Conservation (phyloP, 495 filamentous ascomycete genomes). For the Penicillium silybi region DNA sequence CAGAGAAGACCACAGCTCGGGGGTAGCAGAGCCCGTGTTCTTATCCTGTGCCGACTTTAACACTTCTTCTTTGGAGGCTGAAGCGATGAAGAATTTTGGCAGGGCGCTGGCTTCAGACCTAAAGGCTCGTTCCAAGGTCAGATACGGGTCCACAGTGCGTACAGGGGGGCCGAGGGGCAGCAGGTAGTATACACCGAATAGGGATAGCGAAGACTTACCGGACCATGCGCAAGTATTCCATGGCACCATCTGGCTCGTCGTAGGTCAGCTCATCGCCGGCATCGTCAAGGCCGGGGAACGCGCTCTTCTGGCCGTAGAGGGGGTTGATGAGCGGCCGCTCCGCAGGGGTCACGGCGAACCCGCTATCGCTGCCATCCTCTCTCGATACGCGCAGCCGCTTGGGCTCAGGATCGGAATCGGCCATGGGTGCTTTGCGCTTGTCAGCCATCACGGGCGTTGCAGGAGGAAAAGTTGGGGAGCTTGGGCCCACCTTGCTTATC, state of each 20-base stretch:
- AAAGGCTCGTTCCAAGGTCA: constrained; percentile 13
- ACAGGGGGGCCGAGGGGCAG: constrained; percentile 21
- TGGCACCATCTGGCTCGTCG: constrained; percentile 54
- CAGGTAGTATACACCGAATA: constrained; percentile 9
- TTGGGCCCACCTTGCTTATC: constrained; percentile 1
- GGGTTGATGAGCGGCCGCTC: constrained; percentile 54
- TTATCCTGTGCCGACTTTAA: neutral
- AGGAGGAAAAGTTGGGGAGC: constrained; percentile 11
- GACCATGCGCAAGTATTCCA: constrained; percentile 76
- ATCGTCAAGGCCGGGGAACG: constrained; percentile 70
- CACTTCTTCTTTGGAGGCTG: constrained; percentile 2
- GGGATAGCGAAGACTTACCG: constrained; percentile 53
- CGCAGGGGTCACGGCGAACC: constrained; percentile 13
- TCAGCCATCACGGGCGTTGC: constrained; percentile 25
- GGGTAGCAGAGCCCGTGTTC: neutral
- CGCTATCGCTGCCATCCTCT: constrained; percentile 20
- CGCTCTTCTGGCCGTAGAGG: constrained; percentile 70
- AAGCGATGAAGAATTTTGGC: constrained; percentile 61
- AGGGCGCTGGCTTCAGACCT: constrained; percentile 70
- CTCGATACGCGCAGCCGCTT: constrained; percentile 32
- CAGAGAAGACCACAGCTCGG: neutral
- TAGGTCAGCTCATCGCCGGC: constrained; percentile 49
- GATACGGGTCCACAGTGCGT: neutral
- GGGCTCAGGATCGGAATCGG: constrained; percentile 10
- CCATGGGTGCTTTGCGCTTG: constrained; percentile 32